Percentiles rank a stretch among this genome's conserved stretches.
phyloP scores from a whole-genome alignment of 1,284 basidiomycete species.

The Ceratobasidium sp. region DNA sequence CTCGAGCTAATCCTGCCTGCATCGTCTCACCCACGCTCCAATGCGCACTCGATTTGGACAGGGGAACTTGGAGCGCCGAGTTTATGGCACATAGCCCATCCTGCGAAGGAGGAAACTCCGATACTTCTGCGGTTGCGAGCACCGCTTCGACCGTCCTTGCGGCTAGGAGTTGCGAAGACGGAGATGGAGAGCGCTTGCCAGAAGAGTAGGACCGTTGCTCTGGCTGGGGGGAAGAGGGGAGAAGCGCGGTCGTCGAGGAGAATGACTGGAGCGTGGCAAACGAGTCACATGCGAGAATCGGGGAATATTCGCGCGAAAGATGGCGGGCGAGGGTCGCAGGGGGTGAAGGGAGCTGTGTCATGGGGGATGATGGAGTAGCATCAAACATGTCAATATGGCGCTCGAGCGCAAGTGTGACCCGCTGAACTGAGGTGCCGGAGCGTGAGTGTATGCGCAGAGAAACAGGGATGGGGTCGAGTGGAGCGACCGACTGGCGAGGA shows the following conservation, averaged over 20 bases:
- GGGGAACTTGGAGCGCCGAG: conserved; percentile 73
- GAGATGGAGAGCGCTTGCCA: conserved; percentile 56
- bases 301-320: conserved; percentile 61
- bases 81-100: conserved; percentile 60
- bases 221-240: conserved; percentile 48
- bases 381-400: conserved; percentile 53
- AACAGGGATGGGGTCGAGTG: conserved; percentile 55
- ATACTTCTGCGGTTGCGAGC: conserved; percentile 64
- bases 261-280: conserved; percentile 28
- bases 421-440: conserved; percentile 50
- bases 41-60: conserved; percentile 62
- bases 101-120: conserved; percentile 59
- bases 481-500: conserved; percentile 55
- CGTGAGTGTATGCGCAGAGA: conserved; percentile 53
- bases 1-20: conserved; percentile 66
- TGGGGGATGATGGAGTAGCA: conserved; percentile 51
- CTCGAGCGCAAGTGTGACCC: conserved; percentile 53
- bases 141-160: conserved; percentile 59
- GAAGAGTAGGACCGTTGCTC: conserved; percentile 58
- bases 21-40: conserved; percentile 81
- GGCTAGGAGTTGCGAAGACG: conserved; percentile 10
- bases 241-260: conserved; percentile 39
- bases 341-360: conserved; percentile 49
- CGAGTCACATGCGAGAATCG: conserved; percentile 11
- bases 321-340: conserved; percentile 57